Base-by-base conservation (phyloP, 1,139 yeast genomes). In the Blastobotrys illinoisensis region DNA sequence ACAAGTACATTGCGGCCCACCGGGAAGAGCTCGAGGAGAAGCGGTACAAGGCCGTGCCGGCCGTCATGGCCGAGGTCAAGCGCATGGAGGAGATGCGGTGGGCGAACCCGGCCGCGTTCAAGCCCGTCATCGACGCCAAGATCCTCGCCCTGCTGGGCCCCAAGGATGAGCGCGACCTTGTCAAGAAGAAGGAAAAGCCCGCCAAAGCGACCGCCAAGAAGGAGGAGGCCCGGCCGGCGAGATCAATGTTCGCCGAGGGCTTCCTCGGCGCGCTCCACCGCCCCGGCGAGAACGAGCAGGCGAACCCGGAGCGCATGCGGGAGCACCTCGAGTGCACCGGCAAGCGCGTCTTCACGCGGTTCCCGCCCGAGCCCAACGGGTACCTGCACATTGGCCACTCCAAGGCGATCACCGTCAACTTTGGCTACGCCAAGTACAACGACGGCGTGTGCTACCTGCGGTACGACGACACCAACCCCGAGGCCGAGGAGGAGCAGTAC, bases 301-400 rank as follows among this genome's bases (percentile, higher is more conserved):
- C 80, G 62, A 85, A 79, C 69, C 95, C 96, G 44, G 95, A 88
- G 67, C 77, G 88, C 53, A 85, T 88, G 86, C 78, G 79, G 62
- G 86, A 81, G 60, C 99, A 93, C 70, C 77, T 89, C 64, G 81
- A 79, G 54, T 82, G 81, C 59, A 89, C 96, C 45, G 78, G 81
- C 36, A 96, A 97, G 48, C 78, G 81, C 65, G 98, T 93, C 19
- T 84, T 80, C 66, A 95, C 99, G 1, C 83, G 99, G 69, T 93
- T 93, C 76, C 99, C 99, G 36, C 99, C 99, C 5, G 99, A 93
- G 74, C 99, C 99, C 52, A 91, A 91, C 70, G 99, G 99, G 56
- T 93, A 83, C 67, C 79, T 93, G 67, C 99, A 93, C 70, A 93
- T 93, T 71, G 99, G 99, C 48, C 99, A 93, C 70, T 87, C 97